Evolutionary conservation across 2,329 filamentous ascomycete species (phyloP).

Genomic region (Penicillium griseofulvum): DNA sequence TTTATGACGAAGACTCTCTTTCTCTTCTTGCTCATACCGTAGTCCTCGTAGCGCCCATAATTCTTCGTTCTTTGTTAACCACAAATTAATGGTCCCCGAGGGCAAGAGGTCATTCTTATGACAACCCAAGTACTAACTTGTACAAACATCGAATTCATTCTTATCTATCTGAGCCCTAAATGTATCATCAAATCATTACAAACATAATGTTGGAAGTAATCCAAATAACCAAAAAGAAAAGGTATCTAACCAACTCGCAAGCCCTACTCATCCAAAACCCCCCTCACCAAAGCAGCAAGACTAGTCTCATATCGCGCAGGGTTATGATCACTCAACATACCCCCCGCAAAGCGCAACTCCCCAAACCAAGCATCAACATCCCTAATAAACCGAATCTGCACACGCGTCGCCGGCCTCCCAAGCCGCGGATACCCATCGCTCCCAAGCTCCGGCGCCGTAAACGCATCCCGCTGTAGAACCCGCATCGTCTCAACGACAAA

Average conservation of each 20-base stretch:
- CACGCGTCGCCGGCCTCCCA: conserved; percentile 65
- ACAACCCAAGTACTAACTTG: too few relatives aligned
- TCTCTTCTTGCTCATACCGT: background rate
- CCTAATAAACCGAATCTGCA: conserved; percentile 67
- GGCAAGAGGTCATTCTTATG: too few relatives aligned
- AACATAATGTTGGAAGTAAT: background rate
- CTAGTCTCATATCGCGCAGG: conserved; percentile 71
- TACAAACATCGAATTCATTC: background rate
- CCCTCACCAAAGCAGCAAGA: conserved; percentile 57
- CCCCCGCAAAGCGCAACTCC: conserved; percentile 68
- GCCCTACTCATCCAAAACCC: conserved; percentile 42
- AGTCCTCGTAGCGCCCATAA: too few relatives aligned
- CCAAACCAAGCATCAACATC: conserved; percentile 69
- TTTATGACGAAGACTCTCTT: conserved; percentile 7
- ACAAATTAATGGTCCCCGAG: background rate
- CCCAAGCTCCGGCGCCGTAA: conserved; percentile 44
- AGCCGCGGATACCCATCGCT: conserved; percentile 47
- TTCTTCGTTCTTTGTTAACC: too few relatives aligned
- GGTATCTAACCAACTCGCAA: background rate
- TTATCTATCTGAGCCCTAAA: background rate
- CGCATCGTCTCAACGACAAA: conserved; percentile 68
- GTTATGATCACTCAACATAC: conserved; percentile 74
- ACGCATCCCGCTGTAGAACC: conserved; percentile 66
- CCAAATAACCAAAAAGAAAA: background rate
- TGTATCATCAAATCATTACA: background rate